A percentile compares a stretch with the other conserved stretches of the same genome.
Evolutionary conservation across 371 early-diverging fungal species (phyloP).

Genomic region (Antonospora locustae): DNA sequence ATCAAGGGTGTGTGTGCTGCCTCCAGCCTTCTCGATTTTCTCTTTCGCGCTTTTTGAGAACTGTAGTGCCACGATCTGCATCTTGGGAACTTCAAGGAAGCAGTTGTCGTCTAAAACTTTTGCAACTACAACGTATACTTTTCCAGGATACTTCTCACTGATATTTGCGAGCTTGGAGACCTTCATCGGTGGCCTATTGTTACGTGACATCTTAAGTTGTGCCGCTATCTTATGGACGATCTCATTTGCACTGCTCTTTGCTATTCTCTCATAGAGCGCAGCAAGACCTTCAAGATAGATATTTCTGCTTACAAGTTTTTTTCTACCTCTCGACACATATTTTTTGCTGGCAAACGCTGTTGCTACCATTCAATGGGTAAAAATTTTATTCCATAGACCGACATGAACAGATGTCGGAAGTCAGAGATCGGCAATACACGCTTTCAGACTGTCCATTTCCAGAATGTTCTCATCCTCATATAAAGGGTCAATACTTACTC

Average conservation of each 20-base stretch:
- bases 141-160: conserved; percentile 24
- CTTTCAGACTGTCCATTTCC: no score
- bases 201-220: conserved; percentile 35
- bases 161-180: conserved; percentile 41
- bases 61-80: conserved; percentile 49
- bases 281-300: conserved; percentile 8
- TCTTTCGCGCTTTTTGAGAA: conserved; percentile 45
- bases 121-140: conserved; percentile 49
- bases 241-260: conserved; percentile 6
- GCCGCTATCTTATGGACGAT: conserved; percentile 26
- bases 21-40: conserved; percentile 51
- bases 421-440: no score
- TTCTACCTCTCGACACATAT: neutral
- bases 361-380: no score
- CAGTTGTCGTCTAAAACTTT: conserved; percentile 55
- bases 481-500: conserved; percentile 16
- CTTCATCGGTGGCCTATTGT: conserved; percentile 43
- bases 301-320: conserved; percentile 3
- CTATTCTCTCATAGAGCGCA: conserved; percentile 24
- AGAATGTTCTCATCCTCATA: no score
- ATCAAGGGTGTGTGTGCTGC: conserved; percentile 52
- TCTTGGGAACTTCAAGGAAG: conserved; percentile 42
- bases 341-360: no score
- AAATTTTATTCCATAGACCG: no score
- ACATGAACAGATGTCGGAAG: no score